These are phyloP conservation scores for Chernovozyma sophiae-reginae DNA, from an alignment of 1,139 yeast species.

Conservation along the genomic window DNA sequence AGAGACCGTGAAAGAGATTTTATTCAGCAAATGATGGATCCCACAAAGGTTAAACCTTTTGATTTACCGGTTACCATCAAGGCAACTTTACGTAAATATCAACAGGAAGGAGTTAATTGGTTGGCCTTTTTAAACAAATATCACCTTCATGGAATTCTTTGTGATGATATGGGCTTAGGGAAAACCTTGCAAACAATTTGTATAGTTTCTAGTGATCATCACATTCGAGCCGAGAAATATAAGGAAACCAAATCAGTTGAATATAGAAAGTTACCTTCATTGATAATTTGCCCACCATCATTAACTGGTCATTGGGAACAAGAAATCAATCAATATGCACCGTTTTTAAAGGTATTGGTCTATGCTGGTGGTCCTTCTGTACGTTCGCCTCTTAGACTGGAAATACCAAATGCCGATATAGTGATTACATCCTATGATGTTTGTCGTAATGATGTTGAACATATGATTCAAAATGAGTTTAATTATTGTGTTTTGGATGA, in stretches of 20 bases:
- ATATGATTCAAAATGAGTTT: conserved; percentile 59
- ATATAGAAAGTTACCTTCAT: conserved; percentile 70
- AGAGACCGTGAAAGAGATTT: conserved; percentile 94
- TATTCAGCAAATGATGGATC: conserved; percentile 97
- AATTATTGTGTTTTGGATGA: conserved; percentile 96
- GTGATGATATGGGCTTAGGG: conserved; percentile 99
- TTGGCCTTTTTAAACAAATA: conserved; percentile 91
- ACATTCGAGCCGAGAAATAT: conserved; percentile 70
- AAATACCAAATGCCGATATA: conserved; percentile 64
- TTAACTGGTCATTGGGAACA: conserved; percentile 99
- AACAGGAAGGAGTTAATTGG: conserved; percentile 99
- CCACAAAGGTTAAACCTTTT: conserved; percentile 85
- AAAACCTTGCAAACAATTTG: conserved; percentile 96
- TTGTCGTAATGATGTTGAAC: conserved; percentile 82
- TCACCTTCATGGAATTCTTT: conserved; percentile 91
- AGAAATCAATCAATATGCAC: conserved; percentile 86
- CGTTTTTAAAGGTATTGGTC: conserved; percentile 75
- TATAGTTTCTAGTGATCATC: conserved; percentile 94
- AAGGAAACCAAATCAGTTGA: conserved; percentile 61
- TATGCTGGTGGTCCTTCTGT: conserved; percentile 92
- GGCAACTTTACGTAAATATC: conserved; percentile 91
- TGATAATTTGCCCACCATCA: conserved; percentile 94
- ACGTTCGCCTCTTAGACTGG: conserved; percentile 53
- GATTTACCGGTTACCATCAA: conserved; percentile 86
- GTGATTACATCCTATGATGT: conserved; percentile 96